Percentiles rank a stretch among this genome's conserved stretches.
Conservation (phyloP, 2,329 filamentous ascomycete species). For the Trichophyton equinum region DNA sequence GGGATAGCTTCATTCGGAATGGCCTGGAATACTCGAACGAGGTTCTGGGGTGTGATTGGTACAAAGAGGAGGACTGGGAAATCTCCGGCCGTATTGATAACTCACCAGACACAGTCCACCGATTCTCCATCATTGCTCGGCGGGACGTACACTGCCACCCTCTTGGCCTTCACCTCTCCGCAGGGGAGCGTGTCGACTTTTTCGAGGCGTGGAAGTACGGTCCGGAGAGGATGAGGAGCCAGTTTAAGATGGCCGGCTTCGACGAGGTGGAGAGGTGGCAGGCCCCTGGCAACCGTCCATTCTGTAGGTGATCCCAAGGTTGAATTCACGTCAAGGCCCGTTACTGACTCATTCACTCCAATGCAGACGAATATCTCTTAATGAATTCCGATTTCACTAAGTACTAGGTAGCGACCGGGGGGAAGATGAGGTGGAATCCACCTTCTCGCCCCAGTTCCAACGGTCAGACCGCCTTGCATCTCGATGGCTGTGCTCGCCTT, state of each 20-base stretch:
- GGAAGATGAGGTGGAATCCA: too few species aligned
- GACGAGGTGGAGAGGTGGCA: background rate
- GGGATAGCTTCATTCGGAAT: conserved; percentile 4
- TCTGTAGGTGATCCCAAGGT: background rate
- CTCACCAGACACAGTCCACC: background rate
- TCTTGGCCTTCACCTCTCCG: background rate
- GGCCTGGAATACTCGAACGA: conserved; percentile 6
- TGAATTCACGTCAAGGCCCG: background rate
- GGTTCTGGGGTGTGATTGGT: conserved; percentile 1
- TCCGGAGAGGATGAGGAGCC: conserved; percentile 2
- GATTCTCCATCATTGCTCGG: background rate
- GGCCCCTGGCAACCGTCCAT: background rate
- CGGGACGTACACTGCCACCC: background rate
- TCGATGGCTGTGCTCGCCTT: too few species aligned
- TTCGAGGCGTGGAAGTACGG: conserved; percentile 4
- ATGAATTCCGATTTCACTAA: background rate
- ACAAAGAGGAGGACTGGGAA: conserved; percentile 4
- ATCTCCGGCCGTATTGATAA: background rate
- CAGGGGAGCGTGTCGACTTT: background rate
- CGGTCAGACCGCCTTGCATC: too few species aligned
- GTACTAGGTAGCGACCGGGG: background rate
- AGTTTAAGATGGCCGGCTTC: conserved; percentile 3
- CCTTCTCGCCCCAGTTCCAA: too few species aligned
- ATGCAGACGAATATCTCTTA: background rate
- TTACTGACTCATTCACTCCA: background rate